Conservation (phyloP, 768 basidiomycete genomes). For the Mycena amicta region DNA sequence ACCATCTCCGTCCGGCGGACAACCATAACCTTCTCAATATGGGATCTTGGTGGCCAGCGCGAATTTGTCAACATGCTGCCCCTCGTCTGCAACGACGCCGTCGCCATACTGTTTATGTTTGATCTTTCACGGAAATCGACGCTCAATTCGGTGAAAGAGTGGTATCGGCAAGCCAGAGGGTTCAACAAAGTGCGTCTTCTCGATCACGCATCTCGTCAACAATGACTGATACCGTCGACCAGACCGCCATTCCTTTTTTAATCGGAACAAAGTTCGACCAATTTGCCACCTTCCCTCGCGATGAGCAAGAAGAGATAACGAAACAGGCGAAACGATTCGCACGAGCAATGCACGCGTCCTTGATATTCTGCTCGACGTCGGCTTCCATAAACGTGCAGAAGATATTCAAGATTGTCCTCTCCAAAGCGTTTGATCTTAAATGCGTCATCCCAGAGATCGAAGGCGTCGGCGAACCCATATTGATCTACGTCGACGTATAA, state of each 20-base stretch:
- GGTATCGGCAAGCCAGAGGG: slow-evolving; percentile 98
- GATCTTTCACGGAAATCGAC: slow-evolving; percentile 97
- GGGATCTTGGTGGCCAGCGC: slow-evolving; percentile 96
- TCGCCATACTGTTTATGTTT: slow-evolving; percentile 99
- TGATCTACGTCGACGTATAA: slow-evolving; percentile 90
- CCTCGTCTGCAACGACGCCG: slow-evolving; percentile 98
- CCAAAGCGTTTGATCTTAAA: slow-evolving; percentile 98
- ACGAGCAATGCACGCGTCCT: slow-evolving; percentile 98
- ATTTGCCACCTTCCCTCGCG: slow-evolving; percentile 91
- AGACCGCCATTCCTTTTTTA: slow-evolving; percentile 98
- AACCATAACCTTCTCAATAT: slow-evolving; percentile 99
- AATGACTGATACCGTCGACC: neutral
- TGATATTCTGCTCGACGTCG: slow-evolving; percentile 98
- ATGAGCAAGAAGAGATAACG: slow-evolving; percentile 99
- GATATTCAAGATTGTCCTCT: slow-evolving; percentile 97
- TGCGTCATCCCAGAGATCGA: slow-evolving; percentile 98
- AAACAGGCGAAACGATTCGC: slow-evolving; percentile 99
- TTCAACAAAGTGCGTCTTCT: slow-evolving; percentile 86
- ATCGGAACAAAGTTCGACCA: slow-evolving; percentile 99
- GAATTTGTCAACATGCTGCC: slow-evolving; percentile 99
- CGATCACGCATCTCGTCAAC: neutral
- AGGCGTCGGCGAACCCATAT: slow-evolving; percentile 92
- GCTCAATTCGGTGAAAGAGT: slow-evolving; percentile 97
- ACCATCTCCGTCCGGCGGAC: slow-evolving; percentile 97
- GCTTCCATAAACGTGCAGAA: slow-evolving; percentile 99